Conservation (phyloP, 176 grass and related monocot genomes). For the Bolboschoenus planiculmis region DNA sequence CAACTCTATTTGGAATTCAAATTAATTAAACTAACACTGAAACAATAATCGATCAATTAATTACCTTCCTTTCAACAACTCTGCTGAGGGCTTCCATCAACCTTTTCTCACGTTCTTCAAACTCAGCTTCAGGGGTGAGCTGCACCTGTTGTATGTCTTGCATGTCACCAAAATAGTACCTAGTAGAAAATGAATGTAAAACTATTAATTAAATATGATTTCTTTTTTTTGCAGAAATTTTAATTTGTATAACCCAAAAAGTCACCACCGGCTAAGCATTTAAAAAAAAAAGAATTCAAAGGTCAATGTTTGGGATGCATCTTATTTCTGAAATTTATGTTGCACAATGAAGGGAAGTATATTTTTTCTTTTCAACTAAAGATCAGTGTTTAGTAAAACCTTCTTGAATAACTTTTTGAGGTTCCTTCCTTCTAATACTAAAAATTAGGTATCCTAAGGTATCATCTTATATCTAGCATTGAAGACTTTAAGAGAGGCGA, state of each 20-base stretch:
- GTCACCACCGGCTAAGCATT: neutral
- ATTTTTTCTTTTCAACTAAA: no score
- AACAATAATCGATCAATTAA: neutral
- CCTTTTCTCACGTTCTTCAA: neutral
- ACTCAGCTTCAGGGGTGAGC: neutral
- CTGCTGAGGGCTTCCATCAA: neutral
- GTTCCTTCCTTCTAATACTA: no score
- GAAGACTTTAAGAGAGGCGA: neutral
- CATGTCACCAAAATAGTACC: neutral
- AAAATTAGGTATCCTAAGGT: no score
- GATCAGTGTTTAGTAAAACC: no score
- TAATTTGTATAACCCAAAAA: neutral
- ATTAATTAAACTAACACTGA: neutral
- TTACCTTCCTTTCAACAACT: constrained; percentile 9
- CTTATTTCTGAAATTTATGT: no score
- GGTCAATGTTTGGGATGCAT: no score
- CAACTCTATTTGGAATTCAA: neutral
- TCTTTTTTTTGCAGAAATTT: neutral
- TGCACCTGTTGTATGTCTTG: no score
- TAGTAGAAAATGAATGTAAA: neutral
- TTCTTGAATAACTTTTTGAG: no score
- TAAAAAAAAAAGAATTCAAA: no score
- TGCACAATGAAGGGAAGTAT: no score
- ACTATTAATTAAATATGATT: neutral
- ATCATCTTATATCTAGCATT: neutral